Base-by-base conservation (phyloP, 208 protist species). In the Leishmania gerbilli region DNA sequence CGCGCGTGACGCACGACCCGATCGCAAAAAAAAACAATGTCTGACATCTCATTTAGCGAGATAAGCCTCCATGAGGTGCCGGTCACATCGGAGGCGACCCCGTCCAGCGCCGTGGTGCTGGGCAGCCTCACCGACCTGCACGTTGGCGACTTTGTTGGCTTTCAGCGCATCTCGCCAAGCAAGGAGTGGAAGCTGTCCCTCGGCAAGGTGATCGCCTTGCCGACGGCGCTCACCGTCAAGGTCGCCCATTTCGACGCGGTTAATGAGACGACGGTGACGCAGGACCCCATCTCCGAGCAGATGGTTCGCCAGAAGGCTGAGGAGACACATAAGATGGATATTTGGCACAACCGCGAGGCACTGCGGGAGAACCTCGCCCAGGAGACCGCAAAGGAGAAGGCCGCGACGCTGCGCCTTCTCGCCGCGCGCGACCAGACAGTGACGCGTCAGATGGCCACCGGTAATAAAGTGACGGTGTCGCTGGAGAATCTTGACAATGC, bases 101-200 rank as follows among this genome's bases (percentile, higher is more conserved):
- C 71, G 27, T 27, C 1, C 71, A 51, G 31, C 34, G 9, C 49
- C 31, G 45, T 76, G 31, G 71, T 81, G 27, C 76, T 83, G 51
- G 78, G 77, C 47, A 77, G 83, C 79, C 55, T 58, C 71, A 82
- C 69, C 42, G 88, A 91, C 67, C 79, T 93, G n/a, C 85, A 89
- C 81, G 83, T 93, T 49, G 88, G 89, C 71, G 91, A 96, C 86
- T 93, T 91, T 76, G 87, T 96, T 51, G 91, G 88, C 76, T 94
- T 93, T 76, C 89, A 94, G 88, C 89, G 88, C 76, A 85, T 93
- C 72, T 76, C 81, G 17, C 84, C 89, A 11, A 81, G 75, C 69
- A 82, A 82, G 45, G 91, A 94, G 24, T 95, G 91, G 91, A 86
- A 74, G 45, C 87, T 91, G 74, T 82, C 80, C 17, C 83, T 96